These are phyloP conservation scores for Aspergillus sp. DNA, from an alignment of 2,329 filamentous ascomycete genomes.

Conservation along the genomic window DNA sequence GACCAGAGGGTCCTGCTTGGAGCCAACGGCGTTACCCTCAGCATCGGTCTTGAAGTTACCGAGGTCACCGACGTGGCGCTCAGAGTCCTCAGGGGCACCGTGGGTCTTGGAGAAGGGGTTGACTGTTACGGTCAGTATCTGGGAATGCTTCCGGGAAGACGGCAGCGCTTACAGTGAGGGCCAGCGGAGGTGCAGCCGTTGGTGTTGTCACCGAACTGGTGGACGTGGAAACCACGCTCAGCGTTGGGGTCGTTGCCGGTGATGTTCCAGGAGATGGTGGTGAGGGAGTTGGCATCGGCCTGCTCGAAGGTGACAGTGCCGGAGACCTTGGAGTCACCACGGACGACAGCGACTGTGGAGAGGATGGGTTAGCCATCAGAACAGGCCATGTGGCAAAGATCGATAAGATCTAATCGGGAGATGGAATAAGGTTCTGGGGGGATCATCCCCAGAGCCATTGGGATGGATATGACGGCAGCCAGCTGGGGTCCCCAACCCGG, in stretches of 20 bases:
- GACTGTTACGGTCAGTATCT: conserved; percentile 56
- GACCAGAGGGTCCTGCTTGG: conserved; percentile 74
- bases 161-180: conserved; percentile 76
- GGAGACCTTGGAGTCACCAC: conserved; percentile 93
- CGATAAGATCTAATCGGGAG: neutral
- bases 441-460: neutral
- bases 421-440: neutral
- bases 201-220: conserved; percentile 99
- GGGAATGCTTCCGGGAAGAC: neutral
- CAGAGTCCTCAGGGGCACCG: conserved; percentile 77
- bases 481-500: neutral
- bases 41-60: conserved; percentile 96
- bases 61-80: conserved; percentile 93
- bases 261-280: conserved; percentile 90
- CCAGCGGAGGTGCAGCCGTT: conserved; percentile 99
- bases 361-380: conserved; percentile 7
- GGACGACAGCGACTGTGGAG: conserved; percentile 81
- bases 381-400: conserved; percentile 1
- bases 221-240: conserved; percentile 96
- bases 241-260: conserved; percentile 90
- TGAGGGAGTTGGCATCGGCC: conserved; percentile 74
- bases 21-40: conserved; percentile 85
- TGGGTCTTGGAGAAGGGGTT: conserved; percentile 93
- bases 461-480: neutral
- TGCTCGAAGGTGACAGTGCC: conserved; percentile 97